Percentiles rank a stretch among this genome's conserved stretches.
Conservation (phyloP, 2,329 filamentous ascomycete genomes). For the Blastomyces parvus region DNA sequence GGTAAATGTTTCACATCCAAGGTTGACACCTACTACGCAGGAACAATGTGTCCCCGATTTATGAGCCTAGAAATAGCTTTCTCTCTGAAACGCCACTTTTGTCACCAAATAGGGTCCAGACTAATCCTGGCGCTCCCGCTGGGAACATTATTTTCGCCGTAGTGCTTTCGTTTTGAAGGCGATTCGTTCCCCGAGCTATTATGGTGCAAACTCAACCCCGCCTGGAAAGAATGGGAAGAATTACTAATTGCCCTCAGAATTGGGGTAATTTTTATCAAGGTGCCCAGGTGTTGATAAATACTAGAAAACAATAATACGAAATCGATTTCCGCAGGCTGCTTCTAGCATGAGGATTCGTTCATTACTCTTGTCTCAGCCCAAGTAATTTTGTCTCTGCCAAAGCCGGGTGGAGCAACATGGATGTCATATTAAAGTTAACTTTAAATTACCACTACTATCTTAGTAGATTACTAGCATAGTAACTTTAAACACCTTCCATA, state of each 20-base stretch:
- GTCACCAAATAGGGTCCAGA: not conserved
- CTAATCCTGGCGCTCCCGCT: not conserved
- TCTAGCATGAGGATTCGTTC: not conserved
- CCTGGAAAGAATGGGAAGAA: not conserved
- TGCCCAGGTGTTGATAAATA: not conserved
- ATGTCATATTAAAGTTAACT: slow-evolving; percentile 3
- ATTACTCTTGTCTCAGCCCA: not conserved
- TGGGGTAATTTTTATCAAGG: not conserved
- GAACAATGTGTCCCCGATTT: too few relatives aligned
- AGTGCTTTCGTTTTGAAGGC: not conserved
- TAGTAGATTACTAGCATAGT: not conserved
- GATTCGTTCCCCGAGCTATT: not conserved
- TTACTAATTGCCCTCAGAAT: not conserved
- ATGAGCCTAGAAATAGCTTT: not conserved
- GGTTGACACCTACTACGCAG: too few relatives aligned
- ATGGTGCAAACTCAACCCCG: not conserved
- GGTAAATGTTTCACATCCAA: too few relatives aligned
- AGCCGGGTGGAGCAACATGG: not conserved
- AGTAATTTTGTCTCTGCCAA: not conserved
- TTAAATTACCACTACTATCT: not conserved
- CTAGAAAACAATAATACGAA: not conserved
- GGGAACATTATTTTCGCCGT: not conserved
- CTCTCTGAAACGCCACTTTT: not conserved
- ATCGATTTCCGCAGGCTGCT: not conserved
- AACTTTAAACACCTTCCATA: not conserved